Conservation (phyloP, 371 early-diverging fungal genomes). For the Dinochytrium kinnereticum region DNA sequence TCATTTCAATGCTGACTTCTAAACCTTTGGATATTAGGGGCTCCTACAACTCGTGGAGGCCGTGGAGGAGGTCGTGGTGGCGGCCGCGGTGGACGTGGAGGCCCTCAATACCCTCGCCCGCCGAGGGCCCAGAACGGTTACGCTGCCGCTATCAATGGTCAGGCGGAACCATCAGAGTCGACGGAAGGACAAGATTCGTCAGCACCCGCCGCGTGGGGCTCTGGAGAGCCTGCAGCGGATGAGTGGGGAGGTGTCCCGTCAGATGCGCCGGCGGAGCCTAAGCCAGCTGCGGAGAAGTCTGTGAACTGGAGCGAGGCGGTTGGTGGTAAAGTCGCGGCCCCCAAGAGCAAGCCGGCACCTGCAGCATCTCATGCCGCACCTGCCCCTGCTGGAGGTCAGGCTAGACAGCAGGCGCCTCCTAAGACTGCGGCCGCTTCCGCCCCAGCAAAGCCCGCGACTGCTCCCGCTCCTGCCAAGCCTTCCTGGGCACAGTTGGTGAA, state of each 20-base stretch:
- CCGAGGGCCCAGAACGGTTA: constrained; percentile 40
- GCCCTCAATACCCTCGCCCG: constrained; percentile 17
- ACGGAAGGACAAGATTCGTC: constrained; percentile 23
- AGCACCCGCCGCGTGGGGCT: constrained; percentile 11
- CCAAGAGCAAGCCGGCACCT: constrained; percentile 4
- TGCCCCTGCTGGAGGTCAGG: constrained; percentile 3
- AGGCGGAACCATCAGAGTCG: constrained; percentile 22
- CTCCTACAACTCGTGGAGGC: constrained; percentile 5
- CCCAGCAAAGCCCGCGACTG: constrained; percentile 1
- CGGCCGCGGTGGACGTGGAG: constrained; percentile 21
- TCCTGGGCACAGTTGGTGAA: constrained; percentile 84
- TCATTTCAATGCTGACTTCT: no score
- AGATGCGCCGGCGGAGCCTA: background rate
- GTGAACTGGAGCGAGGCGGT: constrained; percentile 31
- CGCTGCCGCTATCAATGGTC: constrained; percentile 33
- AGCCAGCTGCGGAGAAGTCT: constrained; percentile 9
- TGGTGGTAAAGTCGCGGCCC: background rate
- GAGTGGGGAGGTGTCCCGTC: constrained; percentile 11
- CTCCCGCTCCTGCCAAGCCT: constrained; percentile 34
- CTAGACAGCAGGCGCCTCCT: constrained; percentile 17
- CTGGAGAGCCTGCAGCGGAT: background rate
- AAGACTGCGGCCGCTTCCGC: constrained; percentile 11
- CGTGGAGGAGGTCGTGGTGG: constrained; percentile 25
- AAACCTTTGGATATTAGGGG: no score
- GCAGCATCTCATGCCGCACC: background rate